phyloP scores from a whole-genome alignment of 2,329 filamentous ascomycete species.

The Nemania sp. region DNA sequence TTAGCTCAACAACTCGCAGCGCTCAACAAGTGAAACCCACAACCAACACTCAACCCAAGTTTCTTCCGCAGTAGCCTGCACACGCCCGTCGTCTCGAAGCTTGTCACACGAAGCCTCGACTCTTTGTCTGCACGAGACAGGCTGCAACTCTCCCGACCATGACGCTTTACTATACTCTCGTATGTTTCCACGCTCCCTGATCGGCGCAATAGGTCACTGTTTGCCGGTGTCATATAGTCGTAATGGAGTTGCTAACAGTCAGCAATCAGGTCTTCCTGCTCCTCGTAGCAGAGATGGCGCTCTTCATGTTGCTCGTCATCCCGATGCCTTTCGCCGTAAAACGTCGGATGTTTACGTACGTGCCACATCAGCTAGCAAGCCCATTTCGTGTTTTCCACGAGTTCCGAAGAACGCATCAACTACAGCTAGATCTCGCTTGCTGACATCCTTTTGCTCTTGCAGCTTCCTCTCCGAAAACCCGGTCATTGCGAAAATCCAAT shows the following conservation, averaged over 20 bases:
- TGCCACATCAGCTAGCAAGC: too few species aligned
- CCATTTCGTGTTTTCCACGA: background rate
- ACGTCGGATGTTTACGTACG: conserved; percentile 78
- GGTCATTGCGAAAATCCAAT: conserved; percentile 87
- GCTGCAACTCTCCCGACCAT: conserved; percentile 41
- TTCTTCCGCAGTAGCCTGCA: too few species aligned
- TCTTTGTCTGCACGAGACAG: conserved; percentile 13
- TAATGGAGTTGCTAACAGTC: conserved; percentile 33
- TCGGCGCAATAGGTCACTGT: background rate
- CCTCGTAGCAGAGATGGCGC: conserved; percentile 78
- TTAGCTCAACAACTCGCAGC: too few species aligned
- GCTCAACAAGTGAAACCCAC: too few species aligned
- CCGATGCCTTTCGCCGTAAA: conserved; percentile 87
- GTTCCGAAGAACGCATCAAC: background rate
- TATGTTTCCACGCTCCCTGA: conserved; percentile 37
- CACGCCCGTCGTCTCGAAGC: too few species aligned
- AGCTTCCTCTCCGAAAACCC: conserved; percentile 93
- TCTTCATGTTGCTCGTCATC: conserved; percentile 79
- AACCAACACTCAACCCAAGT: too few species aligned
- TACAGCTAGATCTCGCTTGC: background rate
- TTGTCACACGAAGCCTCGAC: too few species aligned
- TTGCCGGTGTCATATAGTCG: background rate
- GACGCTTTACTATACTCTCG: conserved; percentile 56
- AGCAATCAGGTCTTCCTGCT: conserved; percentile 74
- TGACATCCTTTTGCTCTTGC: conserved; percentile 13